Evolutionary conservation across 1,284 basidiomycete genomes (phyloP), one percentile per base, ranked within the genome.

Genomic region (Boletus sp.): DNA sequence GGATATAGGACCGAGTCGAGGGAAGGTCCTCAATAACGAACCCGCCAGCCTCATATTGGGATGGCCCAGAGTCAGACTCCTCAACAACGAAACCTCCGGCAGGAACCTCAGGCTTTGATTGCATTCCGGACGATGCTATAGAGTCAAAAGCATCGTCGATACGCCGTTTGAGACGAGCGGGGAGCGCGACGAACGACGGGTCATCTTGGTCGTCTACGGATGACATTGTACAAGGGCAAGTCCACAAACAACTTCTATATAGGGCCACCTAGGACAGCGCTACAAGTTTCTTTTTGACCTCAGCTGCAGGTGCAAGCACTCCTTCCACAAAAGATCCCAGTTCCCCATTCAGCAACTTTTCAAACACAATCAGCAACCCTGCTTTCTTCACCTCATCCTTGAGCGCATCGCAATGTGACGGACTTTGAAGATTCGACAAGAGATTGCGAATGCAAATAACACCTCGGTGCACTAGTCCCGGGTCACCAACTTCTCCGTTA

Each of bases 391-490:
- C 76, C 54, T 81, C 78, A 30, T 72, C 69, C 6, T 67, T 69
- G 19, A 87, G 60, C 44, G 66, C 62, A 48, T 69, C 69, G 44
- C 69, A 66, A 19, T 65, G 59, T 8, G 62, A 57, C 30, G 61
- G 57, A 51, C 75, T 72, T 20, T 71, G 55, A 17, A 77, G 66
- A 45, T 70, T 74, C 10, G 72, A 58, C 41, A 89, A 67, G 36
- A 91, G 66, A 57, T 90, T 91, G 32, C 73, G 70, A 13, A 84
- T 66, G 57, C 86, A 85, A 23, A 91, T 75, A 2, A 87, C 76
- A 3, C 83, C 89, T 30, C 91, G 81, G 64, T 91, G 84, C 8
- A 84, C 73, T 30, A 91, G 74, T 5, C 84, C 87, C 0, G 78
- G 71, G 57, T 87, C 71, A 37, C 60, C 54, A 46, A 55, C 49